Percentiles rank a stretch among this genome's conserved stretches.
Evolutionary conservation across 306 rosid species (phyloP).

Genomic region (Begonia peltatifolia): DNA sequence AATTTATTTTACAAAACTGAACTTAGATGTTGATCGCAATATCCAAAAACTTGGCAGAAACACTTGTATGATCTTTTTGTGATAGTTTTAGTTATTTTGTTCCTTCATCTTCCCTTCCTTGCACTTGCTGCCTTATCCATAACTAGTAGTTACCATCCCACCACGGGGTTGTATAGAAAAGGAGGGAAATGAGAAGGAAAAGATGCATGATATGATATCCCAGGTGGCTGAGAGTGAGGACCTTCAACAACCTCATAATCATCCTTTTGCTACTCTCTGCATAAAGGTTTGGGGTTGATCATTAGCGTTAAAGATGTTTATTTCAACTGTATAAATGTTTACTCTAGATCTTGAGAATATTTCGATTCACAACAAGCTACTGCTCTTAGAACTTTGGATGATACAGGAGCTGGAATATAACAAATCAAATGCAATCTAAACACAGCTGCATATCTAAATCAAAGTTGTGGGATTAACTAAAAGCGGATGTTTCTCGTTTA

Average conservation of each 20-base stretch:
- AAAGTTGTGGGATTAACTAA: conserved; percentile 44
- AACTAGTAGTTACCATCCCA: background rate
- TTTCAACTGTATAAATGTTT: conserved; percentile 1
- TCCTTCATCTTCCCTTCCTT: conserved; percentile 1
- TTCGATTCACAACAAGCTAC: conserved; percentile 85
- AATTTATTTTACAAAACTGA: conserved; percentile 15
- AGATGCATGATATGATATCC: conserved; percentile 42
- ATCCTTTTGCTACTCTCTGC: conserved; percentile 63
- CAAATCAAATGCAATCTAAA: conserved; percentile 47
- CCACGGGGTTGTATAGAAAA: conserved; percentile 26
- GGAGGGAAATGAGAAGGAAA: conserved; percentile 39
- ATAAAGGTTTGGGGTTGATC: conserved; percentile 56
- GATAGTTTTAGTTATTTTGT: conserved; percentile 6
- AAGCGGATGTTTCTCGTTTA: conserved; percentile 45
- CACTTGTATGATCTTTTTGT: conserved; percentile 30
- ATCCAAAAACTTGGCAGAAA: conserved; percentile 55
- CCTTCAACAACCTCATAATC: conserved; percentile 52
- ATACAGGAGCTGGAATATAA: conserved; percentile 45
- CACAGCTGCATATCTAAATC: conserved; percentile 51
- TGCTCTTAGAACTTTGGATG: conserved; percentile 65
- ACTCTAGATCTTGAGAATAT: conserved; percentile 88
- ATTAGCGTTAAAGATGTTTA: conserved; percentile 1
- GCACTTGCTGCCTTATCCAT: background rate
- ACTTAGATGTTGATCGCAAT: conserved; percentile 71
- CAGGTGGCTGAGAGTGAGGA: conserved; percentile 79